Evolutionary conservation across 176 grass and related monocot genomes (phyloP), one percentile per base, ranked within the genome.

Genomic region (Oryza punctata): DNA sequence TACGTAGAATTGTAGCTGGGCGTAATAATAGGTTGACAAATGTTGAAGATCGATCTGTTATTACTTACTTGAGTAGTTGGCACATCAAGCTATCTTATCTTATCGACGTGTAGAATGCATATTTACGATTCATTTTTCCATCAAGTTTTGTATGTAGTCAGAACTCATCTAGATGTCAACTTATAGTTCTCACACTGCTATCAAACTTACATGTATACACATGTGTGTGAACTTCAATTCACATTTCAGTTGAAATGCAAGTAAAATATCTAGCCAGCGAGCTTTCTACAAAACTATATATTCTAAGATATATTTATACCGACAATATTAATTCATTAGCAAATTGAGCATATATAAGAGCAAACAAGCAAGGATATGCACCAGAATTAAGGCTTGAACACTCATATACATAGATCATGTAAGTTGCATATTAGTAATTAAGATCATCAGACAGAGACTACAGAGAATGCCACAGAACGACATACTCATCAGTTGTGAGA

Each of bases 401-500:
- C 30, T 70, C 67, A 70, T 84, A 52, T 73, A 81, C 46, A 81
- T 49, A 52, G 63, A 38, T 49, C 47, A 61, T 29, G 78, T 70
- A 32, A 29, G 44, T 61, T 61, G 21, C 57, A 85, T 65, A 66
- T 44, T 41, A 75, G 43, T 43, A 38, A 38, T 38, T 38, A 28
- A 82, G 30, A 75, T 16, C 52, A 73, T 38, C 27, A 72, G 35
- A 63, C 19, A 68, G 19, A 12, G 3, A 19, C n/a, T n/a, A n/a
- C 18, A 65, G n/a, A 30, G 24, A 60, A 43, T 16, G 40, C 38
- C 38, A 74, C 2, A 57, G 38, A 77, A 61, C 14, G 26, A 78
- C 30, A 15, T 67, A 78, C 29, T 65, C 64, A 63, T 91, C 78
- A 97, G 44, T 97, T 97, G 86, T 97, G 95, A 84, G 74, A 81